Conservation (phyloP, 1,284 basidiomycete genomes). For the Fomes fomentarius region DNA sequence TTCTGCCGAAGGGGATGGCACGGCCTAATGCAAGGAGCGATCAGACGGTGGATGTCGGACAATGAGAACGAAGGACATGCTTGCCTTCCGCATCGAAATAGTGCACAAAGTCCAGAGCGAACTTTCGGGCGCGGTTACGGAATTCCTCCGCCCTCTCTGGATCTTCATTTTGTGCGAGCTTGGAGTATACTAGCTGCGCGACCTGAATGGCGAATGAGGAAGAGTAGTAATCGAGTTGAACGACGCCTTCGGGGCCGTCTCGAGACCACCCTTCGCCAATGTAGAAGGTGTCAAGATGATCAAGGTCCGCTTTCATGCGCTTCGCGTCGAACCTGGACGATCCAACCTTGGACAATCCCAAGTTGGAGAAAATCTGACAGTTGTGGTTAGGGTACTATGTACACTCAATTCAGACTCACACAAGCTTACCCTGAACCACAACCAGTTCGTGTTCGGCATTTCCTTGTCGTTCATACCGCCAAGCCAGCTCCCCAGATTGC, state of each 20-base stretch:
- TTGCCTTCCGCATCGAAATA: slow-evolving; percentile 73
- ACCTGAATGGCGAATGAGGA: slow-evolving; percentile 82
- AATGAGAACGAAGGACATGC: background rate
- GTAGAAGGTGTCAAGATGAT: slow-evolving; percentile 81
- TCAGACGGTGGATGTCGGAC: too few species aligned
- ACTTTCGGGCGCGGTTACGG: slow-evolving; percentile 61
- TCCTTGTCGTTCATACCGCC: slow-evolving; percentile 78
- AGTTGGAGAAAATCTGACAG: slow-evolving; percentile 71
- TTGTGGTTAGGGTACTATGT: too few species aligned
- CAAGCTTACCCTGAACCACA: slow-evolving; percentile 71
- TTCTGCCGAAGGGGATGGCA: slow-evolving; percentile 77
- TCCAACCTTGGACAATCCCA: slow-evolving; percentile 66
- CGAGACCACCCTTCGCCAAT: slow-evolving; percentile 77
- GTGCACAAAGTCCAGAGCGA: slow-evolving; percentile 72
- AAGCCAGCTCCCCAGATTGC: slow-evolving; percentile 67
- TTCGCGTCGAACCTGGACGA: slow-evolving; percentile 58
- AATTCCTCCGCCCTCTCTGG: slow-evolving; percentile 68
- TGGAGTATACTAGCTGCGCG: slow-evolving; percentile 74
- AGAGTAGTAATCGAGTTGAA: slow-evolving; percentile 82
- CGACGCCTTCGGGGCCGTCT: slow-evolving; percentile 76
- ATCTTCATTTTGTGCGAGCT: slow-evolving; percentile 64
- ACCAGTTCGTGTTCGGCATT: slow-evolving; percentile 79
- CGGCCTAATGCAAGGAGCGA: slow-evolving; percentile 47
- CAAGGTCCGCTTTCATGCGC: slow-evolving; percentile 75
- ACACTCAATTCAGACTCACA: too few species aligned